Evolutionary conservation across 140 eudicot genomes (phyloP).

Genomic region (Ambrosia hybrid): DNA sequence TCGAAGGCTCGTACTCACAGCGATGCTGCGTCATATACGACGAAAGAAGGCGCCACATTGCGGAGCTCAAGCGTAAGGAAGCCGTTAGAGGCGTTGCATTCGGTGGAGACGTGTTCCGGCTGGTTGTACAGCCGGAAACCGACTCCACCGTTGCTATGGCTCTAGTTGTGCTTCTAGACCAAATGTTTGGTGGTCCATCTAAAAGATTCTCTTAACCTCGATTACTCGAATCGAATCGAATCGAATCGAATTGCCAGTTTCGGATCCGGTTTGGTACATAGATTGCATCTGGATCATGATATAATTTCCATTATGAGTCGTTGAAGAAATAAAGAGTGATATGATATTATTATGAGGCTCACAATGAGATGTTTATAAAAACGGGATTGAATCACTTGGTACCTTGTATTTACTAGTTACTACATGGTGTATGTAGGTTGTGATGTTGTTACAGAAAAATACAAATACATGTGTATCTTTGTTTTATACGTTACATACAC

Average conservation of each 20-base stretch:
- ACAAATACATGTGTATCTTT: no score
- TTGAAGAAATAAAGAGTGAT: not conserved
- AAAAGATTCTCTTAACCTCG: constrained; percentile 10
- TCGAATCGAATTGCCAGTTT: not conserved
- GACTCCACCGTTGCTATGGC: constrained; percentile 64
- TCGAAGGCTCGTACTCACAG: constrained; percentile 62
- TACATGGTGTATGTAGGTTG: not conserved
- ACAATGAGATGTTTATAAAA: constrained; percentile 7
- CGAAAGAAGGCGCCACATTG: constrained; percentile 46
- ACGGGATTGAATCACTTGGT: not conserved
- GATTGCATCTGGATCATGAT: constrained; percentile 29
- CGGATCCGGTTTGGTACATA: constrained; percentile 23
- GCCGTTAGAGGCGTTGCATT: constrained; percentile 51
- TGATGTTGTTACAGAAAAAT: constrained; percentile 6
- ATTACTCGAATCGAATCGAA: not conserved
- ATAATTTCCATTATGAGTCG: not conserved
- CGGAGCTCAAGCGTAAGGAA: constrained; percentile 71
- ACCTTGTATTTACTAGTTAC: not conserved
- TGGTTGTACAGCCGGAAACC: constrained; percentile 48
- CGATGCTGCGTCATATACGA: constrained; percentile 52
- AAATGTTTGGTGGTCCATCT: constrained; percentile 61
- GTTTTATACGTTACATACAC: no score
- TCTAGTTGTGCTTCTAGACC: constrained; percentile 62
- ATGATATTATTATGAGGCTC: not conserved
- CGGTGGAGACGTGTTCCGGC: constrained; percentile 62